phyloP scores from a whole-genome alignment of 139 green algal genomes.

The Closterium sp. region DNA sequence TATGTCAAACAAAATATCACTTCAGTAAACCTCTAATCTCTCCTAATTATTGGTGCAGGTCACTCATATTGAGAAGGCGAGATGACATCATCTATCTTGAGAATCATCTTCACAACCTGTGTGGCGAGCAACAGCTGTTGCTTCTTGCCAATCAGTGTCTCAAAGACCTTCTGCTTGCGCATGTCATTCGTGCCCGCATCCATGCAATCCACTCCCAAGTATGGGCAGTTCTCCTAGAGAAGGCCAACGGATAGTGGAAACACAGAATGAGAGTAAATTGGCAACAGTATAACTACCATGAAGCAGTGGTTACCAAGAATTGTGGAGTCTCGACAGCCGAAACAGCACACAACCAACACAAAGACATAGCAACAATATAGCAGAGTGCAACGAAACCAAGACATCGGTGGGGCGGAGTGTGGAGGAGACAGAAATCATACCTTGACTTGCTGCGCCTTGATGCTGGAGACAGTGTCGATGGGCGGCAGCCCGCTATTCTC shows the following conservation, averaged over 20 bases:
- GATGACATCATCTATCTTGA: constrained; percentile 99
- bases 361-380: too few relatives aligned
- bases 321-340: too few relatives aligned
- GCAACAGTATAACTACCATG: too few relatives aligned
- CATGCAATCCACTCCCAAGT: constrained; percentile 97
- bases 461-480: constrained; percentile 88
- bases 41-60: neutral
- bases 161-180: constrained; percentile 96
- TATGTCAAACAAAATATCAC: too few relatives aligned
- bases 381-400: too few relatives aligned
- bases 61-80: constrained; percentile 43
- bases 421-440: neutral
- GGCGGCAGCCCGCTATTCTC: constrained; percentile 79
- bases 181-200: constrained; percentile 96
- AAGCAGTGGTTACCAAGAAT: too few relatives aligned
- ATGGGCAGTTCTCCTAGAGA: constrained; percentile 79
- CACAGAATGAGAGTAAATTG: neutral
- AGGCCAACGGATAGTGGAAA: neutral
- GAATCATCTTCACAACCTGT: constrained; percentile 99
- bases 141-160: constrained; percentile 96
- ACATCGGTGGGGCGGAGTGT: too few relatives aligned
- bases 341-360: too few relatives aligned
- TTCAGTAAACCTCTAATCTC: too few relatives aligned
- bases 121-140: constrained; percentile 98
- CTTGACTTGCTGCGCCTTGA: constrained; percentile 71